A percentile compares a stretch with the other conserved stretches of the same genome.
Evolutionary conservation across 306 rosid genomes (phyloP).

Genomic region (Cyclanthera cordifolia): DNA sequence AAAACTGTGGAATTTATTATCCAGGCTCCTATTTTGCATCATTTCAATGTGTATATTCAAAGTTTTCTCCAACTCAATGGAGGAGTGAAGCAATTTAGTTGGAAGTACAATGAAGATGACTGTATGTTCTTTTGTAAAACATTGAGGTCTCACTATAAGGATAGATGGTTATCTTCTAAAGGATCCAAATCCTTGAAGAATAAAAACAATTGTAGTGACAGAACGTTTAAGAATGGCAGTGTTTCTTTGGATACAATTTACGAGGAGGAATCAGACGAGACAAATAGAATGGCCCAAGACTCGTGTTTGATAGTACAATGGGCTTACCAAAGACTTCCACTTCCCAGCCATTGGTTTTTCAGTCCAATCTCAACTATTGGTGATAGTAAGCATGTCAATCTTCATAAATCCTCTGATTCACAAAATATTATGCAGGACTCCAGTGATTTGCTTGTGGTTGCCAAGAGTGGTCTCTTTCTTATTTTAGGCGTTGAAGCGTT

Average conservation of each 20-base stretch:
- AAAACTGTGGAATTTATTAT: constrained; percentile 46
- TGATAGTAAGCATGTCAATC: constrained; percentile 37
- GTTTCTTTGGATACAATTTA: constrained; percentile 50
- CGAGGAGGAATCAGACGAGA: constrained; percentile 65
- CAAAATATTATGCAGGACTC: constrained; percentile 26
- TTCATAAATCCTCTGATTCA: constrained; percentile 29
- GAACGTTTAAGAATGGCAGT: constrained; percentile 28
- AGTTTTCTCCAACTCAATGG: constrained; percentile 29
- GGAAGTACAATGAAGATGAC: constrained; percentile 66
- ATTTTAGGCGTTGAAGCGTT: constrained; percentile 75
- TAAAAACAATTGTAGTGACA: constrained; percentile 21
- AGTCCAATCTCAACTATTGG: constrained; percentile 72
- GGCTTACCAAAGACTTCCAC: constrained; percentile 85
- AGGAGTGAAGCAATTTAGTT: constrained; percentile 32
- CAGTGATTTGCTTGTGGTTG: constrained; percentile 42
- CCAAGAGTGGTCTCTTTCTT: constrained; percentile 72
- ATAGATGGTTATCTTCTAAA: constrained; percentile 71
- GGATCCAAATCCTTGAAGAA: constrained; percentile 27
- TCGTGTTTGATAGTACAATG: constrained; percentile 48
- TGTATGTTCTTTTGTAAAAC: constrained; percentile 40
- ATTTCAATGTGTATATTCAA: constrained; percentile 43
- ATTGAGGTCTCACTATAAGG: constrained; percentile 61
- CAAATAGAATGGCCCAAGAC: constrained; percentile 22
- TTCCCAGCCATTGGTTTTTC: constrained; percentile 68
- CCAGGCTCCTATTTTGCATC: constrained; percentile 43